A percentile compares a stretch with the other conserved stretches of the same genome.
These are phyloP conservation scores for Salix arbutifolia DNA, from an alignment of 345 rosid genomes.

Conservation along the genomic window DNA sequence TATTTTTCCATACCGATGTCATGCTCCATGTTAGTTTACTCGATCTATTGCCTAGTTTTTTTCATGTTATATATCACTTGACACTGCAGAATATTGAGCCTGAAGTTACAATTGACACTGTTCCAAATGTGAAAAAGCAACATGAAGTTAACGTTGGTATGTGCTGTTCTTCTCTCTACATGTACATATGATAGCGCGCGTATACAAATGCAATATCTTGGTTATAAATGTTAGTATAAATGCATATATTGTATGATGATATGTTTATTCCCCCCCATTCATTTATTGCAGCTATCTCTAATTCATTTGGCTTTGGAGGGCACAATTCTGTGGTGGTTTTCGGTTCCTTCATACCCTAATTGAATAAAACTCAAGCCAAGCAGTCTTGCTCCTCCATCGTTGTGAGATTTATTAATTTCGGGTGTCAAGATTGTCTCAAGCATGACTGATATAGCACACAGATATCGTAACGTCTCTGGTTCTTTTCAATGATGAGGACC, in stretches of 20 bases:
- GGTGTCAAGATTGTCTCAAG: not conserved
- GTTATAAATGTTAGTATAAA: no score
- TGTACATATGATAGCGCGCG: not conserved
- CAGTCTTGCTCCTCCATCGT: not conserved
- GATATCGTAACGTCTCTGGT: not conserved
- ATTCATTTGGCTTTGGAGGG: constrained; percentile 64
- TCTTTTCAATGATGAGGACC: not conserved
- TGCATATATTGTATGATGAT: not conserved
- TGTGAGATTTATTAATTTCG: not conserved
- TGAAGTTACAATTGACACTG: constrained; percentile 54
- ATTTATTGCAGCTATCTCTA: constrained; percentile 47
- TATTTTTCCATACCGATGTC: not conserved
- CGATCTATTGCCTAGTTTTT: not conserved
- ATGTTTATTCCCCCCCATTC: rapidly evolving
- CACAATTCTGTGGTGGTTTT: constrained; percentile 67
- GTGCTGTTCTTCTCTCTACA: constrained; percentile 1
- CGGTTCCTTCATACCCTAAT: constrained; percentile 44
- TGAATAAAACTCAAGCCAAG: not conserved
- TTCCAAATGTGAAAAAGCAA: constrained; percentile 56
- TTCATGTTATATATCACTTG: not conserved
- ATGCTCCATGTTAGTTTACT: not conserved
- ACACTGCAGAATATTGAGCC: constrained; percentile 46
- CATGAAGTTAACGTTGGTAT: constrained; percentile 55
- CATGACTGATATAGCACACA: not conserved
- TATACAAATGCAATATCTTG: no score